Evolutionary conservation across 2,329 filamentous ascomycete species (phyloP).

Genomic region (Cytospora chrysosperma): DNA sequence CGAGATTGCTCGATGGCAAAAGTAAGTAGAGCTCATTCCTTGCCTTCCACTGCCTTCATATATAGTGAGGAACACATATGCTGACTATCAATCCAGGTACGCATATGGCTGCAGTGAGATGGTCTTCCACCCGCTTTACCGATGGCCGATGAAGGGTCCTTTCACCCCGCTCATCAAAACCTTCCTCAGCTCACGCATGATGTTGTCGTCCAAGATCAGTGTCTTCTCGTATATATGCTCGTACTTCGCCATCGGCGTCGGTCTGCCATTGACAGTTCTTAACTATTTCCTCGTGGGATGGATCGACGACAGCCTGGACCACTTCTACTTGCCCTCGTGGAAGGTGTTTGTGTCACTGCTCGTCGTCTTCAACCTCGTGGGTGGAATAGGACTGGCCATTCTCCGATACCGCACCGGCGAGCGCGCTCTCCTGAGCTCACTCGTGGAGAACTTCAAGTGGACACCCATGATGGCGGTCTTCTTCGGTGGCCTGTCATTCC

Average conservation of each 20-base stretch:
- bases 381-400: conserved; percentile 58
- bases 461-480: conserved; percentile 51
- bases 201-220: conserved; percentile 65
- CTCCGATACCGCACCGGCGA: conserved; percentile 62
- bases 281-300: conserved; percentile 74
- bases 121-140: conserved; percentile 64
- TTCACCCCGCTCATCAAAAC: conserved; percentile 63
- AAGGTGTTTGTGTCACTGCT: conserved; percentile 61
- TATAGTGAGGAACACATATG: background rate
- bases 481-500: conserved; percentile 42
- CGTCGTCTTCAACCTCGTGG: conserved; percentile 62
- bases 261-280: conserved; percentile 63
- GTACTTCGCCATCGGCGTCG: conserved; percentile 67
- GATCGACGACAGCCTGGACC: conserved; percentile 65
- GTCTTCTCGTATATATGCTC: conserved; percentile 67
- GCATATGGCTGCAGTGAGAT: conserved; percentile 71
- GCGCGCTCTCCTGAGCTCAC: conserved; percentile 43
- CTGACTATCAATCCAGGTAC: conserved; percentile 38
- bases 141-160: conserved; percentile 61
- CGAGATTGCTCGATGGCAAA: conserved; percentile 70
- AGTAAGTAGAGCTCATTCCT: conserved; percentile 34
- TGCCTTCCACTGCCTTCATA: too few species aligned
- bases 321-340: conserved; percentile 66
- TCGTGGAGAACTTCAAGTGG: conserved; percentile 62
- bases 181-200: conserved; percentile 63